Evolutionary conservation across 805 yeast species (phyloP), one percentile per base, ranked within the genome.

Genomic region (Debaryomyces castellii): DNA sequence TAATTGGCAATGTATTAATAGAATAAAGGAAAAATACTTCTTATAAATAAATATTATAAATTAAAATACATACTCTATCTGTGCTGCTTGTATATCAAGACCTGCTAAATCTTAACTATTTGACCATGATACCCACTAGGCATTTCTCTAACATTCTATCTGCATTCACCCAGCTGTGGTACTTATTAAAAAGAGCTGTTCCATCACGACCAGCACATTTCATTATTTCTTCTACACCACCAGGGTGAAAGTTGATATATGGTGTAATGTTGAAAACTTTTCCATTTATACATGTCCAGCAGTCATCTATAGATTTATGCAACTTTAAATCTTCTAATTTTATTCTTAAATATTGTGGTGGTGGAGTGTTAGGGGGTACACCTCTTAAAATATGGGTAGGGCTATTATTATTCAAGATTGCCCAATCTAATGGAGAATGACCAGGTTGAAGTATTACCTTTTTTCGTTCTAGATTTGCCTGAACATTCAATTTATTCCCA

Each of bases 381-480:
- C 82, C 85, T 51, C 87, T 63, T 35, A 87, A 71, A 48, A 80
- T 73, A 47, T 66, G 60, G 7, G 76, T 77, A 0, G 73, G 66
- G 4, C 58, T 51, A 5, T 74, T 66, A 11, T 67, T 59, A 43
- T 80, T 82, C 22, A 80, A 60, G 7, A 73, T 64, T 11, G 91
- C 96, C 96, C 96, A 89, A 60, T 89, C 96, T 49, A 89, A 63
- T 0, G 95, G 91, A 2, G 96, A 89, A 57, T 83, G 88, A 1
- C 96, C 95, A 0, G 94, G 95, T 36, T 76, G 71, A 14, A 89
- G 70, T 0, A 65, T 73, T 3, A 88, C 91, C 54, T 89, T 87
- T 8, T 55, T 51, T 2, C 74, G 41, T 17, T 45, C 51, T 24
- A 40, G 51, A 16, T 51, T 42, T 9, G 51, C 48, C 3, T 39